A percentile compares a stretch with the other conserved stretches of the same genome.
Evolutionary conservation across 768 basidiomycete genomes (phyloP).

Genomic region (Lentinula detonsa): DNA sequence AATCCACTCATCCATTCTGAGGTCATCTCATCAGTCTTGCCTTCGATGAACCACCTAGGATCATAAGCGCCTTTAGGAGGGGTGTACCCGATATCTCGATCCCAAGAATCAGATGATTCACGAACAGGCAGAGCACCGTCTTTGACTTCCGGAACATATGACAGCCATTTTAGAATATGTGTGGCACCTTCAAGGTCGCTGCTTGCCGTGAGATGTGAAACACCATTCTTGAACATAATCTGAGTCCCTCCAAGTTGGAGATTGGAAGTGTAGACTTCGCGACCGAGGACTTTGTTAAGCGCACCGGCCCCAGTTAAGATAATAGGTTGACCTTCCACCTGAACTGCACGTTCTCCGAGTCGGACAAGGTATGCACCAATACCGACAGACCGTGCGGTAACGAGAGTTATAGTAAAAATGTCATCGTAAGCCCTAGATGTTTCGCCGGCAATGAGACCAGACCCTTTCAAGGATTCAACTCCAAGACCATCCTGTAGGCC

Average conservation of each 20-base stretch:
- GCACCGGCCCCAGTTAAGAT: conserved; percentile 97
- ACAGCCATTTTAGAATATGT: conserved; percentile 91
- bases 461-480: conserved; percentile 93
- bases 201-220: conserved; percentile 91
- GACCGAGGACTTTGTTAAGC: conserved; percentile 97
- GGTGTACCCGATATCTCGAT: conserved; percentile 83
- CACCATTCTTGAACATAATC: conserved; percentile 99
- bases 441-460: conserved; percentile 97
- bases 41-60: conserved; percentile 96
- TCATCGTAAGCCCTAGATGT: conserved; percentile 98
- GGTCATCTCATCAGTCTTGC: conserved; percentile 80
- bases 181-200: conserved; percentile 95
- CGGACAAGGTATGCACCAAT: conserved; percentile 99
- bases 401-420: conserved; percentile 98
- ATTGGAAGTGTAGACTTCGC: conserved; percentile 98
- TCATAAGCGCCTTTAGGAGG: conserved; percentile 96
- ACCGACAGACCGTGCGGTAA: conserved; percentile 97
- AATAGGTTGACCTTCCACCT: conserved; percentile 99
- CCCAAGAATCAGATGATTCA: conserved; percentile 73
- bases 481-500: conserved; percentile 97
- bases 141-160: conserved; percentile 84
- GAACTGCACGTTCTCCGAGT: conserved; percentile 94
- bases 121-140: conserved; percentile 77
- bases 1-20: conserved; percentile 82
- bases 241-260: conserved; percentile 99